A percentile compares a stretch with the other conserved stretches of the same genome.
These are phyloP conservation scores for Penicillium bialowiezense DNA, from an alignment of 495 filamentous ascomycete genomes.

Conservation along the genomic window DNA sequence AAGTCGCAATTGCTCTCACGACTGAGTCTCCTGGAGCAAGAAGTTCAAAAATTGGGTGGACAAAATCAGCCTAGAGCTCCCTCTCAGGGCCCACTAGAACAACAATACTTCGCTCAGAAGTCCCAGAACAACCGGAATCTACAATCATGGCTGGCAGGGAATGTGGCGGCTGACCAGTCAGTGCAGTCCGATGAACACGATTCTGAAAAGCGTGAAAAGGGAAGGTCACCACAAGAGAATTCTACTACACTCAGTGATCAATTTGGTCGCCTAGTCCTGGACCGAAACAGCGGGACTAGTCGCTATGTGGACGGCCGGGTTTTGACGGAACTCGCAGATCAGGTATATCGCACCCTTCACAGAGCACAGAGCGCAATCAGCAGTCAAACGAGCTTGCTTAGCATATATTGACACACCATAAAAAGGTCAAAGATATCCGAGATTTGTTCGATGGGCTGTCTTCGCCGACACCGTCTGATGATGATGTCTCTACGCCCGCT, in stretches of 20 bases:
- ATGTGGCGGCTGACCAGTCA: too few relatives aligned
- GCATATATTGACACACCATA: too few relatives aligned
- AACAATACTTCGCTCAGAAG: too few relatives aligned
- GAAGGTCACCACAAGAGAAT: too few relatives aligned
- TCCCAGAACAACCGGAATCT: too few relatives aligned
- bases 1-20: slow-evolving; percentile 64
- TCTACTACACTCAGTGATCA: not conserved
- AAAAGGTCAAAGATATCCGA: slow-evolving; percentile 57
- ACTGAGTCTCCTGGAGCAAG: slow-evolving; percentile 64
- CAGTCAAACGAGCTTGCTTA: too few relatives aligned
- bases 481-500: slow-evolving; percentile 35
- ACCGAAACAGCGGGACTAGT: not conserved
- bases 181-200: too few relatives aligned
- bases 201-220: too few relatives aligned
- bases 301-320: slow-evolving; percentile 48
- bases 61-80: too few relatives aligned
- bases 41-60: slow-evolving; percentile 54
- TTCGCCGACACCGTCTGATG: slow-evolving; percentile 40
- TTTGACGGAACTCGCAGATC: slow-evolving; percentile 1
- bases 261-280: slow-evolving; percentile 58
- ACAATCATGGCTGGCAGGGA: too few relatives aligned
- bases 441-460: slow-evolving; percentile 35
- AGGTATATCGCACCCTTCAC: slow-evolving; percentile 22
- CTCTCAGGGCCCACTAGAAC: too few relatives aligned
- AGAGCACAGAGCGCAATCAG: too few relatives aligned